Percentiles rank a stretch among this genome's conserved stretches.
Evolutionary conservation across 2,329 filamentous ascomycete genomes (phyloP).

Genomic region (Cercospora sp.): DNA sequence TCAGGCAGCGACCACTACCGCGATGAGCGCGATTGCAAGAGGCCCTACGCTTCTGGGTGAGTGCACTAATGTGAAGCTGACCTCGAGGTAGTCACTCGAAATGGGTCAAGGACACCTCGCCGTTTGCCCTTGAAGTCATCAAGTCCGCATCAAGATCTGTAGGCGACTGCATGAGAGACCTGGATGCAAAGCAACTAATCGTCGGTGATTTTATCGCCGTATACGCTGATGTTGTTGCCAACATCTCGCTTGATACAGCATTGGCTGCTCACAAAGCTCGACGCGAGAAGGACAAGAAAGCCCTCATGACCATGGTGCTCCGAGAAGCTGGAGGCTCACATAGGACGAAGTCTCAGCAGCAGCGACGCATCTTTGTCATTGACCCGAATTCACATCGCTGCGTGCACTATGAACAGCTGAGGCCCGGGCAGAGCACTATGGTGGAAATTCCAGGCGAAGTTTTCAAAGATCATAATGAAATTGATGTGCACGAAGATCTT

Average conservation of each 20-base stretch:
- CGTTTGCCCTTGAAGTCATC: slow-evolving; percentile 84
- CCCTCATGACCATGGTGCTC: slow-evolving; percentile 96
- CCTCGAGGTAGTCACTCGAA: slow-evolving; percentile 54
- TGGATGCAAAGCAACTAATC: slow-evolving; percentile 82
- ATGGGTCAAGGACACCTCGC: slow-evolving; percentile 70
- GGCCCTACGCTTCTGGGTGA: no score
- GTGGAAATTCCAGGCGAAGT: slow-evolving; percentile 76
- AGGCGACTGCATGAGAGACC: slow-evolving; percentile 90
- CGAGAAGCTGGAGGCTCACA: slow-evolving; percentile 74
- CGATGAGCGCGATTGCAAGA: not conserved
- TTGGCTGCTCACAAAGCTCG: slow-evolving; percentile 78
- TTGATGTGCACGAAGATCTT: slow-evolving; percentile 82
- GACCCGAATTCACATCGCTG: slow-evolving; percentile 78
- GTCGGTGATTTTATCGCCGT: slow-evolving; percentile 89
- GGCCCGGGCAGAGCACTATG: slow-evolving; percentile 61
- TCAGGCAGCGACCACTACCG: not conserved
- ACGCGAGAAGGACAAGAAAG: slow-evolving; percentile 80
- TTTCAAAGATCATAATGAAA: slow-evolving; percentile 69
- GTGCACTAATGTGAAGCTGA: slow-evolving; percentile 6
- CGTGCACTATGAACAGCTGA: slow-evolving; percentile 91
- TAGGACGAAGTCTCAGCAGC: slow-evolving; percentile 72
- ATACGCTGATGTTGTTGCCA: slow-evolving; percentile 89
- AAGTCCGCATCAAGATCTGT: slow-evolving; percentile 83
- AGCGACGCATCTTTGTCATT: slow-evolving; percentile 81
- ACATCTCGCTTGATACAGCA: slow-evolving; percentile 77